Base-by-base conservation (phyloP, 2,329 filamentous ascomycete species). In the Colletotrichum tabaci region DNA sequence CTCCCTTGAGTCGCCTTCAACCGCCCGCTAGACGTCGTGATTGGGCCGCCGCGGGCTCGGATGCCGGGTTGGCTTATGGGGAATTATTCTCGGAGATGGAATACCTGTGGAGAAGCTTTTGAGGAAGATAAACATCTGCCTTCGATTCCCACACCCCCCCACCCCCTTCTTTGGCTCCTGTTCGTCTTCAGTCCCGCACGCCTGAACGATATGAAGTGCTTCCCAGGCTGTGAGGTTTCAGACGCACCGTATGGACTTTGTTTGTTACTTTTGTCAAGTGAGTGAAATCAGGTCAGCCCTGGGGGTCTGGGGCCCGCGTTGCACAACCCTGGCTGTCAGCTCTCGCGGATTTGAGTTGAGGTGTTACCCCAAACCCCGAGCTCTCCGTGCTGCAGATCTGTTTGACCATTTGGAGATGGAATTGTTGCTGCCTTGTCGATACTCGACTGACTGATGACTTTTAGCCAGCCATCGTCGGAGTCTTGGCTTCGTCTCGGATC, bases 11-110 rank as follows among this genome's bases (percentile, higher is more conserved):
- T 42, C 35, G 60, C 35, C 4, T 23, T 21, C 18, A n/a, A 2
- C 26, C 26, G 4, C 18, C 26, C 30, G 47, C 23, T 44, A n/a
- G 21, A 50, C 50, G 21, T 64, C 65, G 26, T 52, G 40, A 38
- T 26, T 30, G 16, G 26, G 47, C 23, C 26, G 4, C 21, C 38
- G 30, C 8, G 30, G 6, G 7, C 30, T 8, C 30, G 49, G 58
- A 38, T 30, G 47, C 57, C 65, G 49, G 57, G 47, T 47, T 67
- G 55, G 26, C 15, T 21, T 12, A 8, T 42, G n/a, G 3, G 23
- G 21, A 21, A 13, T 38, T 13, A 2, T 13, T 9, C 2, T 38
- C 55, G 23, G 40, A 50, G 30, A 15, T 23, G 38, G n/a, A n/a
- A 30, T 16, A 38, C 16, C 26, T 30, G 3, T 30, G 3, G 30